phyloP scores from a whole-genome alignment of 441 rosid species.

The Erysimum cheiri region DNA sequence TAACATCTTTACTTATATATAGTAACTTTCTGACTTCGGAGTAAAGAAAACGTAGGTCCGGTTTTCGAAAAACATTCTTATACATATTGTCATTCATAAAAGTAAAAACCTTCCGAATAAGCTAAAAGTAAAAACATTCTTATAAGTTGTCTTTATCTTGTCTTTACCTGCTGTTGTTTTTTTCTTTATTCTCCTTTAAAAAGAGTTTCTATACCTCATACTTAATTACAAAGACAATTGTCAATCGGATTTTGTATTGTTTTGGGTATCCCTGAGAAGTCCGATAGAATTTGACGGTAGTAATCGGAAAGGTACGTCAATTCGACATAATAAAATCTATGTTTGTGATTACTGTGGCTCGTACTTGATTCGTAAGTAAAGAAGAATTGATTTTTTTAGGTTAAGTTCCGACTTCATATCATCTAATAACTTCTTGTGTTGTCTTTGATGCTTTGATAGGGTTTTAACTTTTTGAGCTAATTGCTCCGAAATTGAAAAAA shows the following conservation, averaged over 20 bases:
- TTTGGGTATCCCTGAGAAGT: background rate
- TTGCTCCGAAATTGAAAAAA: background rate
- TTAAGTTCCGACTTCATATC: background rate
- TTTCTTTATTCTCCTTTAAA: background rate
- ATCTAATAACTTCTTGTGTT: background rate
- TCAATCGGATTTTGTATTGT: background rate
- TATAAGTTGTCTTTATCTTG: no score
- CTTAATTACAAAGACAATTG: background rate
- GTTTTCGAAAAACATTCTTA: no score
- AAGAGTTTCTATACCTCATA: background rate
- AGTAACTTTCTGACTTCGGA: no score
- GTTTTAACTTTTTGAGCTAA: background rate
- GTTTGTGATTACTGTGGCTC: constrained; percentile 9
- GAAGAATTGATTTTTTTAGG: background rate
- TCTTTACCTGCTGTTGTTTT: no score
- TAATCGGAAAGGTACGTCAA: background rate
- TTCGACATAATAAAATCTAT: background rate
- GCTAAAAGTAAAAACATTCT: no score
- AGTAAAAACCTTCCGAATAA: no score
- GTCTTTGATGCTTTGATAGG: constrained; percentile 1
- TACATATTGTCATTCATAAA: no score
- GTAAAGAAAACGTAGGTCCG: no score
- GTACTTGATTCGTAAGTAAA: background rate
- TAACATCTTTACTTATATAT: no score
- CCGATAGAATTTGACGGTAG: background rate